Percentiles rank a stretch among this genome's conserved stretches.
These are phyloP conservation scores for Crucibulum parvulum DNA, from an alignment of 1,284 basidiomycete genomes.

Conservation along the genomic window DNA sequence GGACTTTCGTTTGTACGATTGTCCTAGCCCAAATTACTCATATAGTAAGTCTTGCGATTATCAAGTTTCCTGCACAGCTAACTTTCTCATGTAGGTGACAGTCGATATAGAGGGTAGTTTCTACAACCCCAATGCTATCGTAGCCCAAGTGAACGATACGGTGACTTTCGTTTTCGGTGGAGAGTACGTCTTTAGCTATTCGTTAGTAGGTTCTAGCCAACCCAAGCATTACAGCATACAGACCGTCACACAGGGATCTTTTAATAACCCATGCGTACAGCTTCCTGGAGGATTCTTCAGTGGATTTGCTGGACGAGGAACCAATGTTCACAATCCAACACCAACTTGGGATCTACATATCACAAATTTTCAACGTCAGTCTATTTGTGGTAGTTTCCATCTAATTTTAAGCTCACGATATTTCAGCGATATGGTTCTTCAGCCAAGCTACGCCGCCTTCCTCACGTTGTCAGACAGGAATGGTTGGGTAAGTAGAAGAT, in stretches of 20 bases:
- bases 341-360: conserved; percentile 26
- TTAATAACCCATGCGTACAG: conserved; percentile 13
- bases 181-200: conserved; percentile 25
- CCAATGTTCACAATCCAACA: conserved; percentile 7
- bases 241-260: conserved; percentile 9
- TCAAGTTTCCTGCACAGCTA: background rate
- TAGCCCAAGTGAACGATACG: conserved; percentile 35
- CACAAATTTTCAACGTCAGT: conserved; percentile 36
- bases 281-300: conserved; percentile 15
- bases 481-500: conserved; percentile 39
- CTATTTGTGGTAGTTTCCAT: background rate
- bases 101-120: conserved; percentile 43
- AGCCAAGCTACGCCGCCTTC: conserved; percentile 23
- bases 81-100: conserved; percentile 26
- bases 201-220: background rate
- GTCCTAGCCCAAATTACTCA: background rate
- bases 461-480: conserved; percentile 36
- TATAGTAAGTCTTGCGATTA: background rate
- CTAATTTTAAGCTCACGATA: background rate
- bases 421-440: conserved; percentile 39
- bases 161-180: conserved; percentile 39
- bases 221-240: conserved; percentile 4
- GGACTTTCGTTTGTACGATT: background rate
- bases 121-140: conserved; percentile 34
- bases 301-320: conserved; percentile 8